Evolutionary conservation across 2,329 filamentous ascomycete genomes (phyloP).

Genomic region (Colletotrichum acutatum): DNA sequence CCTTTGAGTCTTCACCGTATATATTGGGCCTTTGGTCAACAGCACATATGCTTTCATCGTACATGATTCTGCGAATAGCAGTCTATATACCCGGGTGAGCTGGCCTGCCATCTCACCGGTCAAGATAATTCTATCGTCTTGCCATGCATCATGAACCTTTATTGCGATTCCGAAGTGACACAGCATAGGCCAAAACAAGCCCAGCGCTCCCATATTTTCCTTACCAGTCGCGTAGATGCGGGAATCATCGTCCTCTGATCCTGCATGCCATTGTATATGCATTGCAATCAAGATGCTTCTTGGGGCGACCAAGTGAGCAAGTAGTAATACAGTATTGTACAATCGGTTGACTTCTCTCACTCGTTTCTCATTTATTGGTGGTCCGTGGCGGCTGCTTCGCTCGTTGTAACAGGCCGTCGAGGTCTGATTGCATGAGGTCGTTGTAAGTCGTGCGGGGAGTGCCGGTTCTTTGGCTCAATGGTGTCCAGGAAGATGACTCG

Average conservation of each 20-base stretch:
- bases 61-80: conserved; percentile 9
- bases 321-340: background rate
- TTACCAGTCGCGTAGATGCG: background rate
- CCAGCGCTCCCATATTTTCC: too few relatives aligned
- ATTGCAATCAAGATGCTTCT: background rate
- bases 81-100: background rate
- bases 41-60: conserved; percentile 23
- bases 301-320: background rate
- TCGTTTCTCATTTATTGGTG: background rate
- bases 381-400: background rate
- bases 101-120: conserved; percentile 10
- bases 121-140: background rate
- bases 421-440: conserved; percentile 14
- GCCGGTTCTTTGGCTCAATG: background rate
- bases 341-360: background rate
- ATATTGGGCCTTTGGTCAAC: conserved; percentile 19
- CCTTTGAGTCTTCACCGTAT: conserved; percentile 19
- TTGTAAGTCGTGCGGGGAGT: background rate
- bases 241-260: background rate
- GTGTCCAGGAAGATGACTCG: conserved; percentile 24
- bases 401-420: conserved; percentile 5
- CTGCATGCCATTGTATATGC: background rate
- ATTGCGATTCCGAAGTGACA: background rate
- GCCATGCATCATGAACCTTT: background rate
- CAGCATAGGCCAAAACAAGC: background rate